Base-by-base conservation (phyloP, 257 asterid genomes). In the Catharanthus roseus region DNA sequence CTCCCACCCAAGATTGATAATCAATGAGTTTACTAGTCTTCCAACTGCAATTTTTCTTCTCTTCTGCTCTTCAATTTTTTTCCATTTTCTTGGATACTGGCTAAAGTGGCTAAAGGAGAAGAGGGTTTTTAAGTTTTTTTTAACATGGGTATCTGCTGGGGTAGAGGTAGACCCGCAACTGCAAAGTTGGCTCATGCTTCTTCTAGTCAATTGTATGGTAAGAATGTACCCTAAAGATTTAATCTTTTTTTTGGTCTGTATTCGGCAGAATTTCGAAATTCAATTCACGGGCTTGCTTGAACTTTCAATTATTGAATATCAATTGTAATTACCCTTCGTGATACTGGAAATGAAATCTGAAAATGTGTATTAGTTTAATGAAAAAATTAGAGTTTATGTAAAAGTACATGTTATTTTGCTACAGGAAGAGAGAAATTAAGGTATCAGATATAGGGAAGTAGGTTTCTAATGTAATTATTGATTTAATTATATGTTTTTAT, bases 101-200 rank as follows among this genome's bases (percentile, higher is more conserved):
- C n/a, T n/a, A n/a, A n/a, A n/a, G n/a, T n/a, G n/a, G 54, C 53
- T 38, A 8, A 16, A 41, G 47, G 68, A 33, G 51, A 44, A 11
- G 63, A 54, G n/a, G 53, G 45, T 39, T 15, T 44, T 44, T 24
- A 47, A 45, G 53, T 29, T 21, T 45, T 0, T 51, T 57, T 63
- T 33, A 53, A 24, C 9, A 91, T 90, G 98, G 96, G 98, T 67
- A 60, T 87, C 76, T 93, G 98, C 79, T 71, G 78, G 19, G 95
- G 89, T 24, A 90, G 78, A 68, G 95, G 89, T 24, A 90, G 78
- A 68, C 76, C 96, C 77, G 77, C 89, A 49, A 90, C 83, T 77
- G 77, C 89, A 53, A 93, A 87, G 80, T 86, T 88, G 69, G 89
- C 96, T 45, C 95, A 86, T 86, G 95, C 95, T 74, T 87, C 97